Base-by-base conservation (phyloP, 345 rosid genomes). In the Psidium guajava region DNA sequence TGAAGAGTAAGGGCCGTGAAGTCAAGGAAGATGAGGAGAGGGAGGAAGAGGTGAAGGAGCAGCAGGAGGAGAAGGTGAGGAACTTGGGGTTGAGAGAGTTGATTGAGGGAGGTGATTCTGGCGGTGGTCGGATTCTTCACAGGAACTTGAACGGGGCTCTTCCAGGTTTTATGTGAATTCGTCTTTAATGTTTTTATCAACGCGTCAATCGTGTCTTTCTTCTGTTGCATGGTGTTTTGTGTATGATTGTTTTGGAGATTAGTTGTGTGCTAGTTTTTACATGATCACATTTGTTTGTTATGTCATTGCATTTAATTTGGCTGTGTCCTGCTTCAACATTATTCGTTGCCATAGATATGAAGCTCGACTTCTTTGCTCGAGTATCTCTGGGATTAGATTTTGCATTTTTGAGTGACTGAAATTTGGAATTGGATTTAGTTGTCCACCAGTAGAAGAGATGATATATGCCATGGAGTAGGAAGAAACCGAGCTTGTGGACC, bases 31-130 rank as follows among this genome's bases (percentile, higher is more conserved):
- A 89, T 74, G 89, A 90, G 49, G 88, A 84, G 74, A 87, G 86
- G 22, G 90, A 88, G 24, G 84, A 89, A 36, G 91, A 89, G 77
- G 93, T 88, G 82, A 93, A 89, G 89, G 90, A 90, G 74, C 86
- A 85, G 9, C 90, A 87, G 90, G 94, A 87, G 82, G 94, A 90
- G 86, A 90, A 90, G 77, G 87, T 86, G 7, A 92, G 88, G 90
- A 95, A 85, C 88, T 89, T 92, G 89, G 99, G 99, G 54, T 87
- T 97, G 87, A 93, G 95, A 88, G 99, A 93, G 87, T 90, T 97
- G 91, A 97, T 97, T 64, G 97, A 91, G 88, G 95, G 88, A 14
- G 92, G 91, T 69, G 94, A 91, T 82, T 83, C 94, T 9, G 88
- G 85, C 82, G 91, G 85, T 27, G 97, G 91, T 51, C 91, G 99